Conservation (phyloP, 495 filamentous ascomycete species). For the Neurospora sp. region DNA sequence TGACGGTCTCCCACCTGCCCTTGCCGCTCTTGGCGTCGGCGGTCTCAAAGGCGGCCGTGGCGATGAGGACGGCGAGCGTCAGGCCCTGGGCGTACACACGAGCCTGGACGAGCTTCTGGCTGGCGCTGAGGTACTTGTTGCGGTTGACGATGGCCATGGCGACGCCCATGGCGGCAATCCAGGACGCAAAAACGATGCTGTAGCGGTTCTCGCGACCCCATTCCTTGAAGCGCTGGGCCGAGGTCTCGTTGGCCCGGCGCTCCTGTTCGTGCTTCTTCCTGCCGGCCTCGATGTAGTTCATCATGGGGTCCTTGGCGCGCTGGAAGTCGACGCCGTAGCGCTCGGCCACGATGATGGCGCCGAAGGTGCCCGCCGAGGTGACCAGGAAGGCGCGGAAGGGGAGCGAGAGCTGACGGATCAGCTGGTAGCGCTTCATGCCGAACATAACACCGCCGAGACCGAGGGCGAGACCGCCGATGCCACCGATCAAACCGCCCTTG, state of each 20-base stretch:
- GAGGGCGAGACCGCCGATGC: conserved; percentile 49
- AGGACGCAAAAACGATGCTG: conserved; percentile 72
- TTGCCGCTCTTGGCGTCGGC: conserved; percentile 64
- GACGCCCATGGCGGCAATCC: conserved; percentile 72
- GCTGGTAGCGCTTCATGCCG: conserved; percentile 54
- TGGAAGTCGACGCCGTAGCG: conserved; percentile 67
- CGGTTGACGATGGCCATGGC: conserved; percentile 68
- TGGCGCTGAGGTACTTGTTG: conserved; percentile 60
- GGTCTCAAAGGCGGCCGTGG: conserved; percentile 82
- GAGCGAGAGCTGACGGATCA: conserved; percentile 67
- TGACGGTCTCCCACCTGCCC: conserved; percentile 66
- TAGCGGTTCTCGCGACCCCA: conserved; percentile 74
- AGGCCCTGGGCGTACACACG: conserved; percentile 96
- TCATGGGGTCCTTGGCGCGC: conserved; percentile 50
- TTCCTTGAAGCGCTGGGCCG: conserved; percentile 42
- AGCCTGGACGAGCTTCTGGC: conserved; percentile 94
- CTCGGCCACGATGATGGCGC: conserved; percentile 79
- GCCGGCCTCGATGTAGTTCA: conserved; percentile 55
- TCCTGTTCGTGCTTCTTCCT: conserved; percentile 27
- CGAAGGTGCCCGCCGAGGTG: conserved; percentile 73
- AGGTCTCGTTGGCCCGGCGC: conserved; percentile 27
- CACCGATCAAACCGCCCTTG: conserved; percentile 66
- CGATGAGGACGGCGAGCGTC: conserved; percentile 79
- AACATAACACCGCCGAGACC: conserved; percentile 54
- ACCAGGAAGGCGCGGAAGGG: conserved; percentile 86